phyloP scores from a whole-genome alignment of 169 alveolate species.

The Cyclospora cayetanensis region DNA sequence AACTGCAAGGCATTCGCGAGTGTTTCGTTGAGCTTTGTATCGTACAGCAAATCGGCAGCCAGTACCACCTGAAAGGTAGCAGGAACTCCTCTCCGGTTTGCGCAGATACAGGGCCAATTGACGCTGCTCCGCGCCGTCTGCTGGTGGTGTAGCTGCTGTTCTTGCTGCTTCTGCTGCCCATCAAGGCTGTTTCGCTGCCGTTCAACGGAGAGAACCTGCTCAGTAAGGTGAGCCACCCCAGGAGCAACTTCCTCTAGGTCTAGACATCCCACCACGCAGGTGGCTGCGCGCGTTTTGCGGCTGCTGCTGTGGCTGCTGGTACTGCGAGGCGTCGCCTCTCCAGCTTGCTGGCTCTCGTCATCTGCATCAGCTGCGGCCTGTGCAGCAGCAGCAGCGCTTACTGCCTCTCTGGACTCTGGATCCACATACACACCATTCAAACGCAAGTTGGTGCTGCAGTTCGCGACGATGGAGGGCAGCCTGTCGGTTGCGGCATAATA shows the following conservation, averaged over 20 bases:
- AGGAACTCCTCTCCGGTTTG: neutral
- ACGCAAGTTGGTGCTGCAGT: neutral
- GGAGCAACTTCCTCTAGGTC: neutral
- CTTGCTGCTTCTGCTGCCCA: neutral
- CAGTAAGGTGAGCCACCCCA: neutral
- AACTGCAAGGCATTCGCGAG: neutral
- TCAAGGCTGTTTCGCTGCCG: neutral
- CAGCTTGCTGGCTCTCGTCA: neutral
- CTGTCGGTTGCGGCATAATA: too few species aligned
- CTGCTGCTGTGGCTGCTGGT: neutral
- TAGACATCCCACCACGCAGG: neutral
- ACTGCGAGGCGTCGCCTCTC: neutral
- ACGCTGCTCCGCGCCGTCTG: too few species aligned
- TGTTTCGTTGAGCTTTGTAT: neutral
- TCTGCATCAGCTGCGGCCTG: neutral
- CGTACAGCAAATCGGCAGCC: conserved; percentile 17
- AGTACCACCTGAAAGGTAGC: neutral
- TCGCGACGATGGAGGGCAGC: too few species aligned
- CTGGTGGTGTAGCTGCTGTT: too few species aligned
- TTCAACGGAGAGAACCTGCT: neutral
- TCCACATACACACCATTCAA: neutral
- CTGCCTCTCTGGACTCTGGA: neutral
- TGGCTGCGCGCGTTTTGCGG: neutral
- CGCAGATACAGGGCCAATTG: too few species aligned
- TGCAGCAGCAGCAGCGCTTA: neutral